Base-by-base conservation (phyloP, 805 yeast genomes). In the Pichia occidentalis region DNA sequence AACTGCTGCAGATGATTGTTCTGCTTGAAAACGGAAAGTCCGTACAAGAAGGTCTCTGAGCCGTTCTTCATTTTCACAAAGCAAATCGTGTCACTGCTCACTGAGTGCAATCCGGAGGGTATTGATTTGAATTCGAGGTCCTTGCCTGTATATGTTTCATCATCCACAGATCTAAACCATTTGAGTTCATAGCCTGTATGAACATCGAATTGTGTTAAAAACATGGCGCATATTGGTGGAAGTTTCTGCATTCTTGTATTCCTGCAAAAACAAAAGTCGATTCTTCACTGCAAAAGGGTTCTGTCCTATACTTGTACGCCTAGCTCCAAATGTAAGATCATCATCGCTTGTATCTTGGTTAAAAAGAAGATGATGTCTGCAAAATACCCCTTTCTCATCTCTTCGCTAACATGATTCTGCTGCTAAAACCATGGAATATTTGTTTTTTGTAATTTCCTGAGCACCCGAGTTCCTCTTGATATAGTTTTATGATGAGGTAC, bases 91-190 rank as follows among this genome's bases (percentile, higher is more conserved):
- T 80, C 87, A 11, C 49, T 40, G 16, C 56, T 54, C 3, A 64
- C 63, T 11, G 71, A 65, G 50, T 80, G 87, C 2, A 78, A 60
- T 1, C 88, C 86, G 0, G 85, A 76, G 0, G 87, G 87, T 30
- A 80, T 57, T n/a, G 78, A 64, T 46, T 75, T 73, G 57, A 69
- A 80, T 55, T 80, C 87, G 4, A 80, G 51, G 10, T 70, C 69
- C 22, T 64, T 56, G 19, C 74, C 49, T 0, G 64, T 45, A 12
- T 52, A 49, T 9, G 46, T 21, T 1, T 40, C 13, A 4, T 54
- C 51, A 29, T 57, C 59, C 7, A 52, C 34, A 1, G 54, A 51
- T 29, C 57, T 51, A 42, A 60, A 56, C 77, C 77, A 71, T 37
- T 60, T 64, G 25, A 71, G 44, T 34, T 63, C 68, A 46, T 71